Evolutionary conservation across 139 green algal genomes (phyloP), one percentile per base, ranked within the genome.

Genomic region (Asterochloris sp.): DNA sequence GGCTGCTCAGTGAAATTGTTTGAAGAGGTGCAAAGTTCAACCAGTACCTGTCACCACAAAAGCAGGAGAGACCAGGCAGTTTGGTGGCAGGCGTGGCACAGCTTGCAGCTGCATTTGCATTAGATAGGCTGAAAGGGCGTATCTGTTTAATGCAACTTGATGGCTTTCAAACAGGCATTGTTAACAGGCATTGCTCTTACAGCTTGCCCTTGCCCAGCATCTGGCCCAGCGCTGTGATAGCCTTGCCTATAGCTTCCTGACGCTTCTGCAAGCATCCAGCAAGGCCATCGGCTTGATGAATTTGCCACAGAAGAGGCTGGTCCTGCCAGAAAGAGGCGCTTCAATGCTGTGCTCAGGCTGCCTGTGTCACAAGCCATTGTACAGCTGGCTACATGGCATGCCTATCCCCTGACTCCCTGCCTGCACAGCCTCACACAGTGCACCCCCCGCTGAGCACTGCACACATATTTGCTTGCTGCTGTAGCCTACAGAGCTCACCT

Each of bases 181-280:
- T 2, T n/a, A n/a, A 6, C 4, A 54, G 6, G 38, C 38, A 54
- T 54, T 54, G 38, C 38, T 54, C 76, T 80, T 80, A 80, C 76
- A 80, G 60, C 24, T 80, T 80, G 60, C 76, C 76, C 24, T 80
- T 61, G 11, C 76, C 76, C 12, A 80, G 60, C 24, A 61, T 80
- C 60, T 80, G 76, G 23, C 76, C 76, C 21, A 80, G 23, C 19
- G 76, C 76, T 60, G 76, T 69, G 12, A 80, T 62, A 69, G 60
- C 76, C 76, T 80, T 80, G 10, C 76, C 76, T 24, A 80, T 80
- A n/a, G 68, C 60, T 21, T 69, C 24, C 68, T 69, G 76, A 69
- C 76, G 47, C 76, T 80, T n/a, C 60, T 80, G 23, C 67, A 69
- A 11, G 76, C 76, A 69, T 80, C 76, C 60, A 69, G 67, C 0